Conservation (phyloP, 495 filamentous ascomycete genomes). For the Hypoxylon fragiforme region DNA sequence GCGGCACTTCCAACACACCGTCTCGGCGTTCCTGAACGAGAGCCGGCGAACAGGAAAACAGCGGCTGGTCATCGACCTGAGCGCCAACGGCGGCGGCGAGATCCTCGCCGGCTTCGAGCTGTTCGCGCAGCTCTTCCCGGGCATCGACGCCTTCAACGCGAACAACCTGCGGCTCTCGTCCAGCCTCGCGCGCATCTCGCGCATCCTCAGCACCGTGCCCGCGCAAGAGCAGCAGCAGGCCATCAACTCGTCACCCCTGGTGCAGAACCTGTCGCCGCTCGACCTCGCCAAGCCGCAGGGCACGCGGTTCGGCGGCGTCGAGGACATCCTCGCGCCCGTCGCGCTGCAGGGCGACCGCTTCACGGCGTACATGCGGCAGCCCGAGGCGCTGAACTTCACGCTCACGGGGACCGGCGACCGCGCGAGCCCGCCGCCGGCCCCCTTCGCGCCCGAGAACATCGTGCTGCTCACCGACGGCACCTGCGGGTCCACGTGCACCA, state of each 20-base stretch:
- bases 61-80: slow-evolving; percentile 59
- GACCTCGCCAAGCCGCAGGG: slow-evolving; percentile 33
- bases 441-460: slow-evolving; percentile 41
- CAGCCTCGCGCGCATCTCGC: slow-evolving; percentile 30
- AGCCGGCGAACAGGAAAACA: slow-evolving; percentile 45
- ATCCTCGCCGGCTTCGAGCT: slow-evolving; percentile 52
- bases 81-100: slow-evolving; percentile 58
- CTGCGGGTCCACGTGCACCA: slow-evolving; percentile 64
- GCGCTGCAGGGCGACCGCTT: slow-evolving; percentile 37
- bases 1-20: slow-evolving; percentile 43
- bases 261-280: slow-evolving; percentile 30
- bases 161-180: slow-evolving; percentile 38
- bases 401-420: slow-evolving; percentile 33
- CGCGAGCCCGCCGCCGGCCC: slow-evolving; percentile 18
- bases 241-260: slow-evolving; percentile 8
- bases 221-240: slow-evolving; percentile 1
- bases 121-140: slow-evolving; percentile 45
- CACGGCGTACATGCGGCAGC: slow-evolving; percentile 33
- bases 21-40: slow-evolving; percentile 43
- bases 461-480: slow-evolving; percentile 59
- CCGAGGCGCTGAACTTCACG: slow-evolving; percentile 18
- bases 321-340: slow-evolving; percentile 35
- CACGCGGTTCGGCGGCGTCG: slow-evolving; percentile 25
- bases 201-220: slow-evolving; percentile 21
- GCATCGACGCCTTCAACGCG: slow-evolving; percentile 32